phyloP scores from a whole-genome alignment of 1,139 yeast genomes.

The Saccharomyces pastorianus region DNA sequence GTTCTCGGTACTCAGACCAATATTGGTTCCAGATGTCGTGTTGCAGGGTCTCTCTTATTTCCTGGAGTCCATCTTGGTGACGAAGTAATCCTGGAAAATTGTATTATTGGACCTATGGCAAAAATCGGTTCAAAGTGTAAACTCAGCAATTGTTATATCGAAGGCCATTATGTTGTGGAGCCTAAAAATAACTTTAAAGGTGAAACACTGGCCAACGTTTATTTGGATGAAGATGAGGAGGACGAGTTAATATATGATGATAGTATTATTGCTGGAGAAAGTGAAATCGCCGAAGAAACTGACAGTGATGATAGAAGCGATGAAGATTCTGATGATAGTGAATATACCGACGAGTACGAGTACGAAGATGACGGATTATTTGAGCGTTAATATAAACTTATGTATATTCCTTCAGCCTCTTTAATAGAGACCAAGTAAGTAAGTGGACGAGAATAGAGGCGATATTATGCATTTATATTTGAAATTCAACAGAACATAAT shows the following conservation, averaged over 20 bases:
- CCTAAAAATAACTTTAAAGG: slow-evolving; percentile 65
- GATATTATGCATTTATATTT: background rate
- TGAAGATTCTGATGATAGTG: slow-evolving; percentile 34
- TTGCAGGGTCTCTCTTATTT: slow-evolving; percentile 77
- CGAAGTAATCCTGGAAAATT: slow-evolving; percentile 73
- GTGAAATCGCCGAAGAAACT: slow-evolving; percentile 14
- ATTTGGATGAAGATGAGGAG: slow-evolving; percentile 39
- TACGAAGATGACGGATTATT: slow-evolving; percentile 37
- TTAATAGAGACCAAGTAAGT: background rate
- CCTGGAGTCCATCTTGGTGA: slow-evolving; percentile 70
- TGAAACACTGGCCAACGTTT: slow-evolving; percentile 65
- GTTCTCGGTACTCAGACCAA: slow-evolving; percentile 70
- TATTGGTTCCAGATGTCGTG: slow-evolving; percentile 78
- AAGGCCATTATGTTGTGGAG: slow-evolving; percentile 63
- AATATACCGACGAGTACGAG: slow-evolving; percentile 38
- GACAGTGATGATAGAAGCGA: slow-evolving; percentile 25
- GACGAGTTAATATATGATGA: slow-evolving; percentile 30
- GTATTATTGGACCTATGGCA: slow-evolving; percentile 70
- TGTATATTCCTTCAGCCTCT: background rate
- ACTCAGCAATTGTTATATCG: slow-evolving; percentile 75
- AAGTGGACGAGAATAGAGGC: background rate
- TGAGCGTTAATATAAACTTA: slow-evolving; percentile 33
- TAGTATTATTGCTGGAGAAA: slow-evolving; percentile 15
- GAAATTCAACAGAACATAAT: background rate
- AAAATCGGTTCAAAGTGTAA: slow-evolving; percentile 51